Conservation (phyloP, 176 grass and related monocot species). For the Pontederia paniculata region DNA sequence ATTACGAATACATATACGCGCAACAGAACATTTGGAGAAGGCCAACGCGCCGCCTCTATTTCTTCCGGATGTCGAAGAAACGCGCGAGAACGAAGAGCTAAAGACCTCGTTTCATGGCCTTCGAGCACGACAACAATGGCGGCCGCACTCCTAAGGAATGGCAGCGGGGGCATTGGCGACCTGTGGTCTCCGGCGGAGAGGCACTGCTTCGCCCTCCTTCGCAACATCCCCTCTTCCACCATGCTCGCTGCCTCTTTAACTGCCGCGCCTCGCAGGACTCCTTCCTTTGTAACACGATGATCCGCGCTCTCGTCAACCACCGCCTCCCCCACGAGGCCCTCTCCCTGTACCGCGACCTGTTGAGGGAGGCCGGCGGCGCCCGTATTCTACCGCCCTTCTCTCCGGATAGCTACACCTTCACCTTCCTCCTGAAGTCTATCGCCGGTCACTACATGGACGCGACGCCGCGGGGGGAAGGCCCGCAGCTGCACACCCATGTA, state of each 20-base stretch:
- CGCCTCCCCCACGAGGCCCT: conserved; percentile 11
- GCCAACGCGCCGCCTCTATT: too few species aligned
- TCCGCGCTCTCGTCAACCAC: conserved; percentile 7
- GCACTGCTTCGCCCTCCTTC: conserved; percentile 17
- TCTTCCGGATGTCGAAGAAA: too few species aligned
- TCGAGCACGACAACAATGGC: too few species aligned
- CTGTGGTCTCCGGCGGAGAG: conserved; percentile 15
- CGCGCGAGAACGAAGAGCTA: too few species aligned
- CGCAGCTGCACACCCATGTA: conserved; percentile 17
- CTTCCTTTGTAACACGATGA: conserved; percentile 8
- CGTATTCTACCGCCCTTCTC: conserved; percentile 2
- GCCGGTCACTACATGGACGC: not conserved
- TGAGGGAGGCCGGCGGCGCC: not conserved
- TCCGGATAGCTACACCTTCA: conserved; percentile 18
- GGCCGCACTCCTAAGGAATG: not conserved
- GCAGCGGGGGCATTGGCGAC: not conserved
- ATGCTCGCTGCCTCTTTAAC: conserved; percentile 15
- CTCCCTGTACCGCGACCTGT: conserved; percentile 8
- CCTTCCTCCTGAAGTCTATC: conserved; percentile 16
- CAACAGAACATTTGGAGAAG: too few species aligned
- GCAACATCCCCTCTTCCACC: not conserved
- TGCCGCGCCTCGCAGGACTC: conserved; percentile 6
- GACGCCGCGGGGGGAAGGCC: not conserved
- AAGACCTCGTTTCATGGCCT: too few species aligned
- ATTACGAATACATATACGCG: too few species aligned